Evolutionary conservation across 1,284 basidiomycete species (phyloP).

Genomic region (Trichosporon inkin): DNA sequence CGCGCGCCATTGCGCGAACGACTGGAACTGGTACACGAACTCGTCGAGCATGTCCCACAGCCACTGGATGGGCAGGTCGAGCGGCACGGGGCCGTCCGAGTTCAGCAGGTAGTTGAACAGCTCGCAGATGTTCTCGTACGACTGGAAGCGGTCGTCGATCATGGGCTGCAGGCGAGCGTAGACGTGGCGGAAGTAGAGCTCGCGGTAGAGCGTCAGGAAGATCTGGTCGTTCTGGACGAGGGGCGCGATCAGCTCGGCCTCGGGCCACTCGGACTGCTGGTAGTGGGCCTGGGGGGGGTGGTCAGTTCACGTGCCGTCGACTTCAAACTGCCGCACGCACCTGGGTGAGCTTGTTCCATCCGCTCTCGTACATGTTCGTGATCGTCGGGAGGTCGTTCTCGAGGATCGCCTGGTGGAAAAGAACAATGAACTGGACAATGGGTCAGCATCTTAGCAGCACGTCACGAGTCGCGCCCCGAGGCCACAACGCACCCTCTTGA

Average conservation of each 20-base stretch:
- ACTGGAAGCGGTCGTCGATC: slow-evolving; percentile 95
- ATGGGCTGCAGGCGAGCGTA: slow-evolving; percentile 93
- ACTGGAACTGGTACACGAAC: slow-evolving; percentile 98
- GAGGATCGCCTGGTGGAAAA: slow-evolving; percentile 74
- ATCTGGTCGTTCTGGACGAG: slow-evolving; percentile 90
- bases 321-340: slow-evolving; percentile 18
- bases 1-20: slow-evolving; percentile 86
- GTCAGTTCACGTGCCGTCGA: slow-evolving; percentile 6
- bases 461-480: too few relatives aligned
- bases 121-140: slow-evolving; percentile 98
- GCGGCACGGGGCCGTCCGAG: slow-evolving; percentile 85
- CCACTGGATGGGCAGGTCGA: slow-evolving; percentile 95
- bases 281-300: slow-evolving; percentile 96
- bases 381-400: slow-evolving; percentile 85
- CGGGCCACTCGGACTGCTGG: slow-evolving; percentile 91
- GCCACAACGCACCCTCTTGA: slow-evolving; percentile 43
- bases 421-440: slow-evolving; percentile 69
- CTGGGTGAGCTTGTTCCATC: slow-evolving; percentile 87
- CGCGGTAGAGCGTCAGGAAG: slow-evolving; percentile 93
- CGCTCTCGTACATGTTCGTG: slow-evolving; percentile 85
- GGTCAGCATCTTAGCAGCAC: not conserved
- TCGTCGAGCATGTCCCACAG: slow-evolving; percentile 98
- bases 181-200: slow-evolving; percentile 66
- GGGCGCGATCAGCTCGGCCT: slow-evolving; percentile 90
- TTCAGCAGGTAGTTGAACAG: slow-evolving; percentile 96